Conservation (phyloP, 1,284 basidiomycete genomes). For the Boletus putidus region DNA sequence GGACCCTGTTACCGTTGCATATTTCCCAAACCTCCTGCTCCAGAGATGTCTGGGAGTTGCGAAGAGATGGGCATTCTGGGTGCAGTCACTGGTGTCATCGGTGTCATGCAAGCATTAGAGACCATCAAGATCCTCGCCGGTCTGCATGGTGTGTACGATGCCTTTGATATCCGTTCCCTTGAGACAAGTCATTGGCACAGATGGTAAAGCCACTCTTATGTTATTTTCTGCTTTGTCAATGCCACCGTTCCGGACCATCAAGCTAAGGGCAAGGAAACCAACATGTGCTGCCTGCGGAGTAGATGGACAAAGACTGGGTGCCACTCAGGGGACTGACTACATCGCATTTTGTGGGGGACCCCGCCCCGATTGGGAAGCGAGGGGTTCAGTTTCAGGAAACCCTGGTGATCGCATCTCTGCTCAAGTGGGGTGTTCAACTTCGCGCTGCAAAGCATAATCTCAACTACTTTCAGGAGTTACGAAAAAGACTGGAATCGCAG, state of each 20-base stretch:
- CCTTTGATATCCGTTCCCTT: neutral
- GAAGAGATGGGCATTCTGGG: conserved; percentile 93
- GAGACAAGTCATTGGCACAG: conserved; percentile 38
- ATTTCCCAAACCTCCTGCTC: conserved; percentile 76
- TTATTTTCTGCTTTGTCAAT: conserved; percentile 71
- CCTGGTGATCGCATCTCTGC: conserved; percentile 48
- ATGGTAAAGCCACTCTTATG: conserved; percentile 61
- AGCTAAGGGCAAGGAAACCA: conserved; percentile 66
- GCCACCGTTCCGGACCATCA: conserved; percentile 81
- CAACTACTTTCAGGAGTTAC: conserved; percentile 17
- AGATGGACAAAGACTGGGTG: conserved; percentile 44
- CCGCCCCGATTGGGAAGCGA: conserved; percentile 59
- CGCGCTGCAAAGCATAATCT: neutral
- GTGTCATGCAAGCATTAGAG: conserved; percentile 89
- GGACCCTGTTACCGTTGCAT: conserved; percentile 96
- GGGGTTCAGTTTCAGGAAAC: conserved; percentile 47
- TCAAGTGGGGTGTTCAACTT: conserved; percentile 41
- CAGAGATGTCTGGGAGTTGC: conserved; percentile 70
- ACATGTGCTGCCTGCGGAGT: conserved; percentile 65
- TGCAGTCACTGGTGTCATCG: conserved; percentile 87
- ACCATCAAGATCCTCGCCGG: conserved; percentile 82
- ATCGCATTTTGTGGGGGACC: conserved; percentile 76
- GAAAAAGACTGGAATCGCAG: conserved; percentile 46
- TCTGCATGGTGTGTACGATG: conserved; percentile 56
- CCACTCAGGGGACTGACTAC: conserved; percentile 64